phyloP scores from a whole-genome alignment of 352 stramenopile genomes.

The Globisporangium emineosum region DNA sequence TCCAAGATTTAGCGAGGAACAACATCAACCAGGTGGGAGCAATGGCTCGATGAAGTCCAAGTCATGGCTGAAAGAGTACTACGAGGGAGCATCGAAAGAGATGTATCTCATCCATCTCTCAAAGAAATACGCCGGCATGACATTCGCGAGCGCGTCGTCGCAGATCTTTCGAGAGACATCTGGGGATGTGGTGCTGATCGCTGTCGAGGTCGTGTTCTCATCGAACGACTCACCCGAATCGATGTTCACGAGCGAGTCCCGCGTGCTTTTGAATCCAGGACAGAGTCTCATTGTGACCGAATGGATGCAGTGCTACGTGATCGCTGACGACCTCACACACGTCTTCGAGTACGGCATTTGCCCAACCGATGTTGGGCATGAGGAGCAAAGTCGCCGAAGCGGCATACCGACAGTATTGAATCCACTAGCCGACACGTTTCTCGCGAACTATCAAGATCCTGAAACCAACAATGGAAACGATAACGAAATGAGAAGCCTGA shows the following conservation, averaged over 20 bases:
- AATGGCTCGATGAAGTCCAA: not conserved
- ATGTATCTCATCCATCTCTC: slow-evolving; percentile 84
- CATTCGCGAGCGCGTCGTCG: slow-evolving; percentile 56
- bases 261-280: slow-evolving; percentile 75
- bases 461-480: slow-evolving; percentile 19
- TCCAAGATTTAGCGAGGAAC: slow-evolving; percentile 4
- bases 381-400: slow-evolving; percentile 32
- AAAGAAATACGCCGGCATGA: slow-evolving; percentile 69
- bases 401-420: slow-evolving; percentile 40
- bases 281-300: slow-evolving; percentile 70
- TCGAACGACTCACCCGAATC: slow-evolving; percentile 28
- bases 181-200: slow-evolving; percentile 73
- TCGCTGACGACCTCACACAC: slow-evolving; percentile 74
- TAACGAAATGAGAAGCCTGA: slow-evolving; percentile 46
- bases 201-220: slow-evolving; percentile 71
- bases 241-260: slow-evolving; percentile 35
- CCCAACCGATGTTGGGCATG: slow-evolving; percentile 35
- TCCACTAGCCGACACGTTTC: slow-evolving; percentile 49
- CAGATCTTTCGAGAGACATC: slow-evolving; percentile 67
- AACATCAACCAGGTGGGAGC: not conserved
- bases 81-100: slow-evolving; percentile 72
- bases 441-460: slow-evolving; percentile 29
- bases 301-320: slow-evolving; percentile 84
- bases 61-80: slow-evolving; percentile 72
- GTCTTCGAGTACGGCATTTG: slow-evolving; percentile 63